Conservation (phyloP, 2,329 filamentous ascomycete genomes). For the Thielaviopsis euricoi region DNA sequence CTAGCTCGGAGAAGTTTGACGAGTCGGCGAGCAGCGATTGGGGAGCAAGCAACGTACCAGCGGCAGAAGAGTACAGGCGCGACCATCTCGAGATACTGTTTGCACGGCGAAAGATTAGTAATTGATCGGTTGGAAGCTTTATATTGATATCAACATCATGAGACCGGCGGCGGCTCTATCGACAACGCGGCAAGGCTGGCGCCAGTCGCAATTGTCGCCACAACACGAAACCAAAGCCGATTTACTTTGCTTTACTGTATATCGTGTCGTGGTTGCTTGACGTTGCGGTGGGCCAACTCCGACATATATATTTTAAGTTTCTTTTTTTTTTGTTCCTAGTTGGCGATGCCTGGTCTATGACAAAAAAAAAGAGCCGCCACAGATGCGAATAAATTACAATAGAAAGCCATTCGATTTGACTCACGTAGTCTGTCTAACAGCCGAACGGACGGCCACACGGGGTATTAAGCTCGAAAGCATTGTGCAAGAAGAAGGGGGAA, state of each 20-base stretch:
- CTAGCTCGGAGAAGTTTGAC: background rate
- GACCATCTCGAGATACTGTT: conserved; percentile 27
- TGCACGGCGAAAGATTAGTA: conserved; percentile 1
- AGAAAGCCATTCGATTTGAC: conserved; percentile 4
- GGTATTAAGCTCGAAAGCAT: conserved; percentile 48
- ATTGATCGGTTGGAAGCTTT: background rate
- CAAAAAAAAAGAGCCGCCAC: background rate
- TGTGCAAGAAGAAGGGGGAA: conserved; percentile 19
- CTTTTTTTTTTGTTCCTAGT: background rate
- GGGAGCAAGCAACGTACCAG: conserved; percentile 27
- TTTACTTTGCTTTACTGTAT: background rate
- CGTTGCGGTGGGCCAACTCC: background rate
- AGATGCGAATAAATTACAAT: background rate
- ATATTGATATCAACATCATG: background rate
- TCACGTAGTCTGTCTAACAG: conserved; percentile 34
- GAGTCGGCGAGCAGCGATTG: background rate
- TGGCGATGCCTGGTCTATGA: background rate
- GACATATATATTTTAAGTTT: background rate
- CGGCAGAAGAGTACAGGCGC: conserved; percentile 41
- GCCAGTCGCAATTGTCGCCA: background rate
- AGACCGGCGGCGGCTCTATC: background rate
- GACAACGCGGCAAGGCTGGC: background rate
- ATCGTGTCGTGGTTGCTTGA: background rate
- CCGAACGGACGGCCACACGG: conserved; percentile 38
- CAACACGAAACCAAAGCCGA: background rate